Evolutionary conservation across 2,329 filamentous ascomycete species (phyloP).

Genomic region (Aspergillus tanneri): DNA sequence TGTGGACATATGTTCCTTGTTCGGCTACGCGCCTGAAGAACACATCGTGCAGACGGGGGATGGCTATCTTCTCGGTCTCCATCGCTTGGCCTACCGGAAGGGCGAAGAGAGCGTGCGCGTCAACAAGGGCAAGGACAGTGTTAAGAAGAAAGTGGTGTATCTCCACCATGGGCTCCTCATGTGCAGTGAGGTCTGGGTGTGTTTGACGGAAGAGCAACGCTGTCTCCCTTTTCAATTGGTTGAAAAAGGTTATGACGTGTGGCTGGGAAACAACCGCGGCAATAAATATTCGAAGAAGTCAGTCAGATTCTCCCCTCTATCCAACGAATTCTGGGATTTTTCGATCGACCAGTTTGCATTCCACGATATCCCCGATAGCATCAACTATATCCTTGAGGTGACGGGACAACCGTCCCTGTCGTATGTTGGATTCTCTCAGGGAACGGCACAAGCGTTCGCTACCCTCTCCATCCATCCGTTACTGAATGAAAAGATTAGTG

Average conservation of each 20-base stretch:
- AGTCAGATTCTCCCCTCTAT: slow-evolving; percentile 70
- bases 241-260: slow-evolving; percentile 91
- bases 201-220: slow-evolving; percentile 78
- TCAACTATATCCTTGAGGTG: slow-evolving; percentile 82
- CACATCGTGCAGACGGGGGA: slow-evolving; percentile 93
- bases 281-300: slow-evolving; percentile 99
- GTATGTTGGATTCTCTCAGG: slow-evolving; percentile 96
- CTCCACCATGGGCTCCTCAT: slow-evolving; percentile 94
- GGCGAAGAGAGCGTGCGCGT: slow-evolving; percentile 78
- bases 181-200: slow-evolving; percentile 99
- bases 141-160: slow-evolving; percentile 84
- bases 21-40: slow-evolving; percentile 91
- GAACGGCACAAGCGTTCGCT: slow-evolving; percentile 94
- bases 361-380: slow-evolving; percentile 93
- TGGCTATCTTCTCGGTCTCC: slow-evolving; percentile 86
- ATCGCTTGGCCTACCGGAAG: slow-evolving; percentile 78
- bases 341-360: slow-evolving; percentile 98
- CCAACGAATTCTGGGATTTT: slow-evolving; percentile 88
- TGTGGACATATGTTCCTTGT: slow-evolving; percentile 86
- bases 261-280: slow-evolving; percentile 95
- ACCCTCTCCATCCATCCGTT: slow-evolving; percentile 87
- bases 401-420: slow-evolving; percentile 82
- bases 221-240: slow-evolving; percentile 87
- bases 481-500: slow-evolving; percentile 88
- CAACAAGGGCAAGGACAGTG: slow-evolving; percentile 64